A percentile compares a stretch with the other conserved stretches of the same genome.
phyloP scores from a whole-genome alignment of 2,329 filamentous ascomycete species.

The Xylariaceae sp. region DNA sequence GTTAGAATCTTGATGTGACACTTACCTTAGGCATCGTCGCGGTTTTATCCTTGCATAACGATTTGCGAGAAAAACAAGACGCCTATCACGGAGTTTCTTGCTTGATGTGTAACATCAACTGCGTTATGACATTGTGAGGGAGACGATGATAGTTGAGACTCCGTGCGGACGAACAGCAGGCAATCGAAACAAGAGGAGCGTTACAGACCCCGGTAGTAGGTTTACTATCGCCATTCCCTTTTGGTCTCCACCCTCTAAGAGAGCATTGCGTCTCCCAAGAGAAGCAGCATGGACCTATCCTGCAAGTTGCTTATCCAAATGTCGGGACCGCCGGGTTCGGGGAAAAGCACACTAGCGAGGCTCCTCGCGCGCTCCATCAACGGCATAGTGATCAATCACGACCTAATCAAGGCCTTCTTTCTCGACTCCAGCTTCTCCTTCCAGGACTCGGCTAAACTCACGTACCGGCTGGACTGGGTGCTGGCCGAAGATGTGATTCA shows the following conservation, averaged over 20 bases:
- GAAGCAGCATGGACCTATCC: no score
- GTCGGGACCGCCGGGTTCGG: slow-evolving; percentile 49
- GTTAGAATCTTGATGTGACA: neutral
- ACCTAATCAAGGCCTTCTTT: slow-evolving; percentile 44
- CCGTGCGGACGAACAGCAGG: neutral
- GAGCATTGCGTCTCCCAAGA: no score
- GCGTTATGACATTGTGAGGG: no score
- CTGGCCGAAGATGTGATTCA: slow-evolving; percentile 45
- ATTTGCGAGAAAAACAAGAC: no score
- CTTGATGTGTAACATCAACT: neutral
- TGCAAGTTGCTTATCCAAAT: slow-evolving; percentile 43
- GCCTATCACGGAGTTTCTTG: neutral
- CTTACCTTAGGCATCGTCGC: neutral
- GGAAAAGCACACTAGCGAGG: slow-evolving; percentile 47
- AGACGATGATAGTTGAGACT: neutral
- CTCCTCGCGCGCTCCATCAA: slow-evolving; percentile 38
- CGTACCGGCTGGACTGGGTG: slow-evolving; percentile 46
- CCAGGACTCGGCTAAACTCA: slow-evolving; percentile 39
- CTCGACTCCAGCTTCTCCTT: slow-evolving; percentile 41
- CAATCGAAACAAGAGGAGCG: neutral
- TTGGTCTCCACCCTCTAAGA: no score
- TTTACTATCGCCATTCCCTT: no score
- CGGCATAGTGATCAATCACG: slow-evolving; percentile 47
- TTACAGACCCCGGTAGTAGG: no score
- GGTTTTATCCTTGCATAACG: neutral